Evolutionary conservation across 495 filamentous ascomycete species (phyloP), one percentile per base, ranked within the genome.

Genomic region (Margaritispora aquatica): DNA sequence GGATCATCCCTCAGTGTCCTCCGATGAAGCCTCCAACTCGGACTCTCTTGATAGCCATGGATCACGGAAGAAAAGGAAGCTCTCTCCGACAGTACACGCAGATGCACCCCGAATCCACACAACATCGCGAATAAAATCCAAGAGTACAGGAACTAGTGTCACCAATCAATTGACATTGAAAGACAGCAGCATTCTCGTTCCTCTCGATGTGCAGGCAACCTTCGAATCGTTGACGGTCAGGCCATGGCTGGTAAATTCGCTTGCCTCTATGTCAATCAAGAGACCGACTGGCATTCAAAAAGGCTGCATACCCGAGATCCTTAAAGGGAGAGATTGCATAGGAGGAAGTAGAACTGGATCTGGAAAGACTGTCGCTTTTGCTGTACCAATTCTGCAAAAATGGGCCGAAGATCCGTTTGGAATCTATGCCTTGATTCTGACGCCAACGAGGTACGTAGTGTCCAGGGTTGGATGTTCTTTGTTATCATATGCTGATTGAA

Each of bases 281-380:
- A 77, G 86, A 49, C 94, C 94, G 0, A 97, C 94, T 0, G 85
- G 86, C 55, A 97, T 98, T 75, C 94, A 98, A 64, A 88, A 85
- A 62, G 88, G 84, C 51, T 95, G 88, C 72, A 97, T 98, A 67
- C 90, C 90, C 20, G 86, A 88, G 64, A 96, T 97, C 47, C 69
- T 98, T 54, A 84, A 90, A 67, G 94, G 94, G 2, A 80, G 87
- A 62, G 90, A 97, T 72, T 96, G 92, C 63, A 96, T 98, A 63
- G 94, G 95, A 63, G 90, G 91, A 19, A 96, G 90, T 65, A 80
- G 89, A 56, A 98, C 94, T 2, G 94, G 94, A 74, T 96, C 93
- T n/a, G 94, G 94, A 69, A 98, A 98, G 76, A 98, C 94, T n/a
- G 84, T 96, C 44, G 92, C 94, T 31, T 98, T 98, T 73, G 86